These are phyloP conservation scores for Quercus variabilis DNA, from an alignment of 306 rosid genomes.

Conservation along the genomic window DNA sequence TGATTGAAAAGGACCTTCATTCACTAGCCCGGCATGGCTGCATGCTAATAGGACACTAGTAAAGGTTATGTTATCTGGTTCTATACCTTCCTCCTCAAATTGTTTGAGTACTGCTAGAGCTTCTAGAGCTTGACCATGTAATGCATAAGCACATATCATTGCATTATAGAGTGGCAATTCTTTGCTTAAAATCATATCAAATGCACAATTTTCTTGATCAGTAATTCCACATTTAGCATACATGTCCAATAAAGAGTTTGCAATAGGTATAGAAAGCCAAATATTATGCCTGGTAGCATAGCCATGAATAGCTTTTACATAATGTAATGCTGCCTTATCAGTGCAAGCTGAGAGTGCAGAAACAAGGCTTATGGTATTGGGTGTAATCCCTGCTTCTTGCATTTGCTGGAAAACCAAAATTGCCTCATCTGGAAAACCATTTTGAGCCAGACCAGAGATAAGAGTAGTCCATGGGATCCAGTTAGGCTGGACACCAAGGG, in stretches of 20 bases:
- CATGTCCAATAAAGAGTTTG: conserved; percentile 69
- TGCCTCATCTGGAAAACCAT: conserved; percentile 54
- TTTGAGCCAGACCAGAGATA: conserved; percentile 65
- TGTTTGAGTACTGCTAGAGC: conserved; percentile 47
- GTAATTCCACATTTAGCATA: conserved; percentile 78
- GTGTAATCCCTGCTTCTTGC: conserved; percentile 62
- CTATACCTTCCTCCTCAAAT: conserved; percentile 39
- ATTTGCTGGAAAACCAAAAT: conserved; percentile 43
- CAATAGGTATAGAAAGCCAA: conserved; percentile 31
- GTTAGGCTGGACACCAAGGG: conserved; percentile 46
- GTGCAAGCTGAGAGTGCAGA: conserved; percentile 57
- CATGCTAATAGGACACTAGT: conserved; percentile 65
- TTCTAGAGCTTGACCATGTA: conserved; percentile 66
- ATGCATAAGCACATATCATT: conserved; percentile 70
- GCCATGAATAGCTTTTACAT: conserved; percentile 75
- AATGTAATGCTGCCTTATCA: conserved; percentile 43
- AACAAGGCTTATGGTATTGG: conserved; percentile 50
- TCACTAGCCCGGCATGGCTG: conserved; percentile 56
- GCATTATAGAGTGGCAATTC: conserved; percentile 58
- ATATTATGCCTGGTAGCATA: conserved; percentile 45
- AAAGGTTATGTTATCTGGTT: conserved; percentile 63
- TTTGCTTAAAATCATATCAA: conserved; percentile 42
- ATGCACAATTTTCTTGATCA: conserved; percentile 48
- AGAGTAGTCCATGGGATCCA: conserved; percentile 75
- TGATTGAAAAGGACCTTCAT: conserved; percentile 58